Evolutionary conservation across 495 filamentous ascomycete species (phyloP), one percentile per base, ranked within the genome.

Genomic region (Penicillium arizonense): DNA sequence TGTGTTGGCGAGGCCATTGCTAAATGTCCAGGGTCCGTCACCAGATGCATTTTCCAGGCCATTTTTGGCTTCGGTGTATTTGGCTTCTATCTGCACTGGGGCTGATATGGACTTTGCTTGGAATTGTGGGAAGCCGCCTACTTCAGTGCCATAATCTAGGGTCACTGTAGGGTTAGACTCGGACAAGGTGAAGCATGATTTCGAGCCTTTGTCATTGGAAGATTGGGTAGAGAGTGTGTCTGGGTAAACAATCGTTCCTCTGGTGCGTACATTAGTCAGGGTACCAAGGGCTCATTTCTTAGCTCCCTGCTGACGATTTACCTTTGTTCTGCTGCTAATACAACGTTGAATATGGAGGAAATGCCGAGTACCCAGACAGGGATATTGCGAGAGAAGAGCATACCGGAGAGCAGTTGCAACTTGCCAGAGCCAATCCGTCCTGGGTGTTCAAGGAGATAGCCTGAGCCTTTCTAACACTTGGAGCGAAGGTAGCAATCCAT

Each of bases 1-100:
- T 3, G 58, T 57, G 40, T 65, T 65, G 11, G 53, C 26, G 2
- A 65, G 47, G 0, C 55, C 62, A 51, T 61, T 64, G 12, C 36
- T 24, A 38, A 54, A 58, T 5, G 50, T 52, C 48, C 53, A 63
- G 10, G 61, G 61, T 6, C 61, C 61, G 35, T 64, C 61, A 5
- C 34, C 55, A 21, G 43, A 52, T 13, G 52, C 47, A 14, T 36
- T 24, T n/a, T 58, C 47, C 7, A 64, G 26, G 1, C 57, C 61
- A 12, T 39, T 20, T 13, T 50, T 47, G 0, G 56, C 30, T 14
- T 63, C 60, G 10, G 49, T 46, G 26, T 63, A 63, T 43, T 58
- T 59, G 7, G 55, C 33, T 35, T 63, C 53, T 34, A 63, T 48
- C 14, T 63, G 60, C 7, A 55, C 59, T 5, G 52, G 39, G 1